Evolutionary conservation across 2,329 filamentous ascomycete genomes (phyloP).

Genomic region (Emericellopsis atlantica): DNA sequence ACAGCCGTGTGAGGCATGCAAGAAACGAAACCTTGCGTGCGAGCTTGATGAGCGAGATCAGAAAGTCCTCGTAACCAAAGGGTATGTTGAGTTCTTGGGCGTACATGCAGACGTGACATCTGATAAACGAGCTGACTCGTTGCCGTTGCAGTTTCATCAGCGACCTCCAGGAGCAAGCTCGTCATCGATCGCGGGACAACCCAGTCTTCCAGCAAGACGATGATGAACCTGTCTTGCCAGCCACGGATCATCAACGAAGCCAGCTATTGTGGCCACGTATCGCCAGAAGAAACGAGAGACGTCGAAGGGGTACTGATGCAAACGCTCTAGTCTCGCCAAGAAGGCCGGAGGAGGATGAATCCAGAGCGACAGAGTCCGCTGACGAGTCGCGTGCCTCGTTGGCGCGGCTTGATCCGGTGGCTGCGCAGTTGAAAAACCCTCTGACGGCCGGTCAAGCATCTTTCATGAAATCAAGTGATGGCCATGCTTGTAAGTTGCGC

Average conservation of each 20-base stretch:
- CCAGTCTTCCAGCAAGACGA: conserved; percentile 1
- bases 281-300: background rate
- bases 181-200: conserved; percentile 2
- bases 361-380: conserved; percentile 6
- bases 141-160: conserved; percentile 16
- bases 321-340: background rate
- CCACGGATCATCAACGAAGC: conserved; percentile 6
- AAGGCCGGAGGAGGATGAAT: conserved; percentile 6
- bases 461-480: conserved; percentile 26
- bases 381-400: conserved; percentile 3
- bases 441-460: conserved; percentile 24
- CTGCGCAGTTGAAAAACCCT: conserved; percentile 25
- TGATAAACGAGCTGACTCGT: conserved; percentile 2
- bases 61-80: conserved; percentile 33
- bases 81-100: conserved; percentile 15
- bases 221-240: conserved; percentile 8
- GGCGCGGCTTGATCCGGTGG: conserved; percentile 11
- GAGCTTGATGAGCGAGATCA: conserved; percentile 28
- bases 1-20: conserved; percentile 18
- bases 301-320: background rate
- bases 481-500: conserved; percentile 24
- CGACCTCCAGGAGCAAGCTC: conserved; percentile 18
- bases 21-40: conserved; percentile 16
- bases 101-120: conserved; percentile 5
- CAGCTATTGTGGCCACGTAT: background rate